Evolutionary conservation across 768 basidiomycete genomes (phyloP).

Genomic region (Boletus sp.): DNA sequence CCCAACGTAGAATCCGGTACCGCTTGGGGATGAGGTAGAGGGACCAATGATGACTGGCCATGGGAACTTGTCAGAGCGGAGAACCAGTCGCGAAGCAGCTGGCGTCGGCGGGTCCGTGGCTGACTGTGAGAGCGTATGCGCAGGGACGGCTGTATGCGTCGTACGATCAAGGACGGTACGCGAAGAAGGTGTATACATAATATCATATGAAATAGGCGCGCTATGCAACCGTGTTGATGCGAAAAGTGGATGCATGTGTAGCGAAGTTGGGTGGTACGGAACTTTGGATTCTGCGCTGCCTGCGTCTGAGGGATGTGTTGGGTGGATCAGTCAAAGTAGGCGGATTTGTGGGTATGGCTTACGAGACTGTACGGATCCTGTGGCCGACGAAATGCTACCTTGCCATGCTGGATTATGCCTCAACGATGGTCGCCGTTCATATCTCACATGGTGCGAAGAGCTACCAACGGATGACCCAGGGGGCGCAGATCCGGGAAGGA

Average conservation of each 20-base stretch:
- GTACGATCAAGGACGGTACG: slow-evolving; percentile 56
- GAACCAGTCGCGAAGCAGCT: slow-evolving; percentile 44
- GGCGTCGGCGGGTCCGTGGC: slow-evolving; percentile 61
- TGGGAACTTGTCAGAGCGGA: slow-evolving; percentile 56
- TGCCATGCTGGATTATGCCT: slow-evolving; percentile 50
- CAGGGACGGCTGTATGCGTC: slow-evolving; percentile 52
- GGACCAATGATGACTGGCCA: slow-evolving; percentile 56
- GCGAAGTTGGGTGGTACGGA: slow-evolving; percentile 30
- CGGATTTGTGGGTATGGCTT: slow-evolving; percentile 22
- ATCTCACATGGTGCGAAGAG: slow-evolving; percentile 38
- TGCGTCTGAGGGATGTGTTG: slow-evolving; percentile 5
- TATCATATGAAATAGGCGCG: slow-evolving; percentile 63
- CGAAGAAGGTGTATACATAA: slow-evolving; percentile 54
- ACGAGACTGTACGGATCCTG: slow-evolving; percentile 42
- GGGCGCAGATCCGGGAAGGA: slow-evolving; percentile 40
- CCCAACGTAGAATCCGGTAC: slow-evolving; percentile 26
- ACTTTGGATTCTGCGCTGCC: slow-evolving; percentile 26
- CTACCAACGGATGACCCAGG: slow-evolving; percentile 40
- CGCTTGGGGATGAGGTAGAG: slow-evolving; percentile 28
- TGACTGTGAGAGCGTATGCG: slow-evolving; percentile 56
- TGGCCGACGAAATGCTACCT: slow-evolving; percentile 37
- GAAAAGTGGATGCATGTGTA: slow-evolving; percentile 65
- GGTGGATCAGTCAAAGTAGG: slow-evolving; percentile 6
- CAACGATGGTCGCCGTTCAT: slow-evolving; percentile 46
- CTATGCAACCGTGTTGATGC: slow-evolving; percentile 53